Percentiles rank a stretch among this genome's conserved stretches.
Conservation (phyloP, 495 filamentous ascomycete species). For the Baudoinia panamericana region DNA sequence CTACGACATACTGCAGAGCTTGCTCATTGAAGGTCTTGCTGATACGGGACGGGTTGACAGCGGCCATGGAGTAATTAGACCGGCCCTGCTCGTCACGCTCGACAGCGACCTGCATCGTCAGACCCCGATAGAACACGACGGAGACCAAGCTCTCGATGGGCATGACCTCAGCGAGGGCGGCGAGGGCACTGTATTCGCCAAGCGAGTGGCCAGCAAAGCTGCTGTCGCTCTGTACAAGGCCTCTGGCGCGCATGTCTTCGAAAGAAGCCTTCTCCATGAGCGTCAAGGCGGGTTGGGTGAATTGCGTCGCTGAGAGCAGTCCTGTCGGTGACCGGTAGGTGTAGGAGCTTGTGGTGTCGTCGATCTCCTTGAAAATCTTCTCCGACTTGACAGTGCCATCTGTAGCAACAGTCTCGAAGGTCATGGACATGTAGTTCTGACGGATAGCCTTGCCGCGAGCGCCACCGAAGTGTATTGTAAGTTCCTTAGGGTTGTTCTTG, state of each 20-base stretch:
- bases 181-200: constrained; percentile 94
- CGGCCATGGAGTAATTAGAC: constrained; percentile 97
- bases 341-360: constrained; percentile 83
- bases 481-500: constrained; percentile 97
- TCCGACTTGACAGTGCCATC: constrained; percentile 93
- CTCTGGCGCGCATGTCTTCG: constrained; percentile 96
- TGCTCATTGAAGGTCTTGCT: constrained; percentile 96
- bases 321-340: constrained; percentile 93
- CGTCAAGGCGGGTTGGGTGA: constrained; percentile 93
- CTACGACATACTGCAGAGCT: constrained; percentile 87
- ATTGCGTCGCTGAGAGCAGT: constrained; percentile 93
- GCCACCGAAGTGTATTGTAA: constrained; percentile 96
- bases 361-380: constrained; percentile 97
- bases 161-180: constrained; percentile 95
- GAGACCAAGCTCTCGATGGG: constrained; percentile 96
- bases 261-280: constrained; percentile 99
- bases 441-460: constrained; percentile 93
- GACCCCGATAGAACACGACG: constrained; percentile 95
- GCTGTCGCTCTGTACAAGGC: constrained; percentile 88
- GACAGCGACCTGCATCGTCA: constrained; percentile 99
- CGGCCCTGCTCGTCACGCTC: constrained; percentile 86
- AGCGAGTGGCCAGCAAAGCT: constrained; percentile 96
- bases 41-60: constrained; percentile 94
- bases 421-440: constrained; percentile 99
- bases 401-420: constrained; percentile 85